phyloP scores from a whole-genome alignment of 305 asterid genomes.

The Ajuga reptans region DNA sequence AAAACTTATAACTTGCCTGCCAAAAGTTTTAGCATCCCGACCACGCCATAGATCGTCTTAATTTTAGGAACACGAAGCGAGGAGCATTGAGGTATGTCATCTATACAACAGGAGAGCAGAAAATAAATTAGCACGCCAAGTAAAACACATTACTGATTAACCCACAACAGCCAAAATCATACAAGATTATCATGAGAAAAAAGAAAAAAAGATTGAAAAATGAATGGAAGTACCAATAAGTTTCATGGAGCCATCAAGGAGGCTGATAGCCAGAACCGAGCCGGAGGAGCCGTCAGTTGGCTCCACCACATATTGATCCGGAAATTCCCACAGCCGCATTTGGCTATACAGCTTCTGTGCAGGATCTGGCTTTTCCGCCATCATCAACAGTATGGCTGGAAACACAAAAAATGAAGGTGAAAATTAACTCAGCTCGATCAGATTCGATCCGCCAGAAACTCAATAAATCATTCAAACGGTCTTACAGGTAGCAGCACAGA shows the following conservation, averaged over 20 bases:
- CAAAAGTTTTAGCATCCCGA: conserved; percentile 84
- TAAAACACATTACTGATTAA: neutral
- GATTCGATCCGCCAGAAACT: conserved; percentile 7
- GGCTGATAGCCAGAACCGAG: conserved; percentile 59
- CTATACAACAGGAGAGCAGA: conserved; percentile 29
- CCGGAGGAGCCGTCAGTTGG: conserved; percentile 86
- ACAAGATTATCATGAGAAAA: neutral
- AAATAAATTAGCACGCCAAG: neutral
- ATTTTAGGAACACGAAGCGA: conserved; percentile 86
- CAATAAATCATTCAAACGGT: neutral
- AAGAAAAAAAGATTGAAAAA: neutral
- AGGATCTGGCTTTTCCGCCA: conserved; percentile 77
- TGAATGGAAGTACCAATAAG: conserved; percentile 40
- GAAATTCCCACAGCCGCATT: conserved; percentile 97
- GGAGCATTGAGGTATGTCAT: conserved; percentile 63
- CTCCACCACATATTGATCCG: conserved; percentile 85
- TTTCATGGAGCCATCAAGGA: conserved; percentile 77
- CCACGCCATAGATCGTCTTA: conserved; percentile 75
- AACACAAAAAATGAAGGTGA: neutral
- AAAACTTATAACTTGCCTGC: conserved; percentile 53
- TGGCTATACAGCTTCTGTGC: conserved; percentile 62
- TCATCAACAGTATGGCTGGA: conserved; percentile 25
- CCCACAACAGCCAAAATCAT: neutral
- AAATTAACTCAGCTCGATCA: conserved; percentile 12
- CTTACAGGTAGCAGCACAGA: conserved; percentile 23